Percentiles rank a stretch among this genome's conserved stretches.
Conservation (phyloP, 2,329 filamentous ascomycete genomes). For the Amauroascus verrucosus region DNA sequence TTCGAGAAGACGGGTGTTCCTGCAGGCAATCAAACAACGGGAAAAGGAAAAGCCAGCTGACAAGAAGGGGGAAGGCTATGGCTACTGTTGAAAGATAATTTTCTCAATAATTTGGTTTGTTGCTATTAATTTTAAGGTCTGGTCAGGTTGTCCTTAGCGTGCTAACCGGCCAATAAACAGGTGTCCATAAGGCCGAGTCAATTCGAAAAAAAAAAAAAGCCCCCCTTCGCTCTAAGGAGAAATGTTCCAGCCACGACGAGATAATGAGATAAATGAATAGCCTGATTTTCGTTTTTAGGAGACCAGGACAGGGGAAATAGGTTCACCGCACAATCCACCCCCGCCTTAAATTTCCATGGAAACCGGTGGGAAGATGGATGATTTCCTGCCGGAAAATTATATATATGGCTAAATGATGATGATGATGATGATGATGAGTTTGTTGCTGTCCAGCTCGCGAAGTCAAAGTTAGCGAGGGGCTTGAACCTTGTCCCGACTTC, state of each 20-base stretch:
- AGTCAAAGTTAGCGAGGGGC: conserved; percentile 7
- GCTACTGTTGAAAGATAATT: background rate
- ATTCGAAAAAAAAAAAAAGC: background rate
- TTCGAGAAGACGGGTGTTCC: background rate
- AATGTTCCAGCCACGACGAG: background rate
- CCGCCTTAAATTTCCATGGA: background rate
- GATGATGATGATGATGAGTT: too few species aligned
- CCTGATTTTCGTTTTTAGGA: too few species aligned
- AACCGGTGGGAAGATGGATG: too few species aligned
- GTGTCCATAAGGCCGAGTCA: background rate
- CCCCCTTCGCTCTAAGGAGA: background rate
- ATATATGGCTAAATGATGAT: too few species aligned
- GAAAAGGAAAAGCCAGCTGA: background rate
- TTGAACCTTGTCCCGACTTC: conserved; percentile 2
- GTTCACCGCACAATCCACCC: background rate
- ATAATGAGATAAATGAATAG: background rate
- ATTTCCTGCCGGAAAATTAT: too few species aligned
- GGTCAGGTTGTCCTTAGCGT: conserved; percentile 5
- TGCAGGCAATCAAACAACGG: background rate
- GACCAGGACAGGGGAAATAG: background rate
- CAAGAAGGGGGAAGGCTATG: background rate
- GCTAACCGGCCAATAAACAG: conserved; percentile 1
- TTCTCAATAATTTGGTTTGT: background rate
- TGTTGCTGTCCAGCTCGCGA: too few species aligned
- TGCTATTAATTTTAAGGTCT: conserved; percentile 1